Conservation (phyloP, 1,284 basidiomycete species). For the Heterobasidion occidentale region DNA sequence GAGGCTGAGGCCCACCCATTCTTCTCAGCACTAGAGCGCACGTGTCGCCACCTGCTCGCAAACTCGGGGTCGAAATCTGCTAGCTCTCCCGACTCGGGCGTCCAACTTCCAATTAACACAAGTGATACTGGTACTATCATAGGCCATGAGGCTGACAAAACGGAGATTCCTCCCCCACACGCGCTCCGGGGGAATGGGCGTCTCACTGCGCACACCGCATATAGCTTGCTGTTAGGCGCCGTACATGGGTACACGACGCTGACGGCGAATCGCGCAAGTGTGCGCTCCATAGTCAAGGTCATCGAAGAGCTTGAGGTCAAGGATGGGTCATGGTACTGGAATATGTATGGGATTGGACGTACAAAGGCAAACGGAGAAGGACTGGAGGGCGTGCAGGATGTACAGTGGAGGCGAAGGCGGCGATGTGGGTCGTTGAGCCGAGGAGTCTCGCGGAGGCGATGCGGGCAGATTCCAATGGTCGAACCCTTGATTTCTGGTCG, state of each 20-base stretch:
- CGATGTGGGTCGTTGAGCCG: conserved; percentile 69
- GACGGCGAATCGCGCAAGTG: conserved; percentile 72
- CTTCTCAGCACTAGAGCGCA: conserved; percentile 35
- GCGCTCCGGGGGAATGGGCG: conserved; percentile 49
- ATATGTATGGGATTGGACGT: neutral
- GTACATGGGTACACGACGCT: conserved; percentile 71
- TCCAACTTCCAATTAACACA: too few relatives aligned
- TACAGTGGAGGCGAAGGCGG: conserved; percentile 27
- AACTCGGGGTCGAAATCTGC: conserved; percentile 21
- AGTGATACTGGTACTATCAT: too few relatives aligned
- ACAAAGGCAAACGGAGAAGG: conserved; percentile 5
- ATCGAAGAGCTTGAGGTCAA: conserved; percentile 19
- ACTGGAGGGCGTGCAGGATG: conserved; percentile 8
- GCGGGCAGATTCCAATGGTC: conserved; percentile 28
- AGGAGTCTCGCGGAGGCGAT: conserved; percentile 70
- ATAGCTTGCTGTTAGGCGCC: conserved; percentile 64
- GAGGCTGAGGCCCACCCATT: conserved; percentile 23
- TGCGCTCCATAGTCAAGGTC: conserved; percentile 63
- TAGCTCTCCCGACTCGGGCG: too few relatives aligned
- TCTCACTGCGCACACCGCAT: conserved; percentile 62
- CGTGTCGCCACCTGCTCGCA: conserved; percentile 44
- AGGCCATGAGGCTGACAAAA: conserved; percentile 1
- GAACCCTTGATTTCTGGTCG: too few relatives aligned
- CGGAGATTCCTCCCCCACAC: conserved; percentile 41
- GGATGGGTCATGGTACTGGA: neutral